phyloP scores from a whole-genome alignment of 2,329 filamentous ascomycete genomes.

The Grosmannia penicillata region DNA sequence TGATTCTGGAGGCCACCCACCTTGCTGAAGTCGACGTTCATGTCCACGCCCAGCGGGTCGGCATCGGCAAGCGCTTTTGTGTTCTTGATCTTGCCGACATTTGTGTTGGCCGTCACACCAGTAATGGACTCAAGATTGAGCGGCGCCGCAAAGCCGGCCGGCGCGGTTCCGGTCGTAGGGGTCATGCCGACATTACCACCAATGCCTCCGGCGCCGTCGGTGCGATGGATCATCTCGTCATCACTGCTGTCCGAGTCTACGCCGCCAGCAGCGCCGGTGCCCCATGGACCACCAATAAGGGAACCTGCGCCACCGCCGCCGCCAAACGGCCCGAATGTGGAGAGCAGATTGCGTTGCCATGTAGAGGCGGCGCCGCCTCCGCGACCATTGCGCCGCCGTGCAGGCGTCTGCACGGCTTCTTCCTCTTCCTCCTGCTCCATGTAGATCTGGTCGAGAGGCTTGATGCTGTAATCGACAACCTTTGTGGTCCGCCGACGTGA shows the following conservation, averaged over 20 bases:
- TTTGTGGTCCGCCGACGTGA: conserved; percentile 41
- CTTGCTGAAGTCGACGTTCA: conserved; percentile 84
- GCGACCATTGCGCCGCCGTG: conserved; percentile 50
- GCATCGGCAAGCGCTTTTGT: conserved; percentile 84
- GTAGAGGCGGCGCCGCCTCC: conserved; percentile 37
- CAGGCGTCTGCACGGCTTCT: conserved; percentile 51
- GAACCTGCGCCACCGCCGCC: conserved; percentile 62
- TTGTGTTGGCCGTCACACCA: conserved; percentile 43
- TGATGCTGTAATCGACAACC: conserved; percentile 74
- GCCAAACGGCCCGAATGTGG: conserved; percentile 85
- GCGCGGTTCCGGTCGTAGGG: conserved; percentile 29
- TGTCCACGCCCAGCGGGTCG: conserved; percentile 83
- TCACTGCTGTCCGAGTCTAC: conserved; percentile 95
- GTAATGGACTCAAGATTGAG: conserved; percentile 24
- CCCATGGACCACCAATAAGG: conserved; percentile 60
- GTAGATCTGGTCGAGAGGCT: conserved; percentile 56
- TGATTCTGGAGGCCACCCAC: conserved; percentile 87
- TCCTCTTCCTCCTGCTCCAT: conserved; percentile 65
- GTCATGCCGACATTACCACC: conserved; percentile 49
- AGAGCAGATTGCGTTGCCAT: conserved; percentile 74
- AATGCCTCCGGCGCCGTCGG: conserved; percentile 30
- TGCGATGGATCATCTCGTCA: conserved; percentile 48
- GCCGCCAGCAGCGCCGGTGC: conserved; percentile 57
- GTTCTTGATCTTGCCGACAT: conserved; percentile 87
- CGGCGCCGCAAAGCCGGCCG: conserved; percentile 12